A percentile compares a stretch with the other conserved stretches of the same genome.
Conservation (phyloP, 2,329 filamentous ascomycete species). For the Aspergillus puulaauensis region DNA sequence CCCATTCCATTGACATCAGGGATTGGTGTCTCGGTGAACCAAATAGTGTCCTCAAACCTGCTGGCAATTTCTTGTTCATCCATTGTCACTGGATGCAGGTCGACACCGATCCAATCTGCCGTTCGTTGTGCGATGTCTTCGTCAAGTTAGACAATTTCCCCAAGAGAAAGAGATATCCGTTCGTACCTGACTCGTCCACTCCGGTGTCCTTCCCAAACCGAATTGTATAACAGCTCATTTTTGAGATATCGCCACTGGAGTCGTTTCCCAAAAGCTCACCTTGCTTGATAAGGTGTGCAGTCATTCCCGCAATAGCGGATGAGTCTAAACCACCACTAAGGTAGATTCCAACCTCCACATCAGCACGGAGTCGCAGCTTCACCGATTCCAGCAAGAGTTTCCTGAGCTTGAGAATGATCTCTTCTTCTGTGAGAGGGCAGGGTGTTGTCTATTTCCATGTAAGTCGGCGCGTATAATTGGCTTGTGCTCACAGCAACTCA, state of each 20-base stretch:
- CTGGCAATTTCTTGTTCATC: constrained; percentile 45
- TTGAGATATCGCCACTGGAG: constrained; percentile 31
- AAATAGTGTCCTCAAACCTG: constrained; percentile 46
- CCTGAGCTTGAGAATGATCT: constrained; percentile 53
- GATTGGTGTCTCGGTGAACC: constrained; percentile 47
- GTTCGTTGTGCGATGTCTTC: constrained; percentile 47
- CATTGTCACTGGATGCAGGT: constrained; percentile 45
- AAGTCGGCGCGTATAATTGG: neutral
- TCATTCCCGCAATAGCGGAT: constrained; percentile 57
- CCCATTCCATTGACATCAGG: constrained; percentile 55
- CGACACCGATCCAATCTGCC: constrained; percentile 49
- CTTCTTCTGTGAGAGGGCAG: constrained; percentile 49
- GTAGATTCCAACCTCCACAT: constrained; percentile 59
- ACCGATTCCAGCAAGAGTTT: constrained; percentile 53
- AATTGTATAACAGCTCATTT: constrained; percentile 53
- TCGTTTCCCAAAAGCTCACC: constrained; percentile 50
- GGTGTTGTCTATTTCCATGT: constrained; percentile 21
- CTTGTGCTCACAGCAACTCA: constrained; percentile 17
- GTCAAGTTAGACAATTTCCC: neutral
- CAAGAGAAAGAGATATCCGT: neutral
- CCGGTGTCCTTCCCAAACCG: constrained; percentile 51
- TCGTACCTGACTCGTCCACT: constrained; percentile 50
- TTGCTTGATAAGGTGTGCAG: constrained; percentile 51
- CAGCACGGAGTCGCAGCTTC: constrained; percentile 54
- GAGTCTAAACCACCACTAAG: constrained; percentile 60